These are phyloP conservation scores for Agaricus blazei DNA, from an alignment of 768 basidiomycete species.

Conservation along the genomic window DNA sequence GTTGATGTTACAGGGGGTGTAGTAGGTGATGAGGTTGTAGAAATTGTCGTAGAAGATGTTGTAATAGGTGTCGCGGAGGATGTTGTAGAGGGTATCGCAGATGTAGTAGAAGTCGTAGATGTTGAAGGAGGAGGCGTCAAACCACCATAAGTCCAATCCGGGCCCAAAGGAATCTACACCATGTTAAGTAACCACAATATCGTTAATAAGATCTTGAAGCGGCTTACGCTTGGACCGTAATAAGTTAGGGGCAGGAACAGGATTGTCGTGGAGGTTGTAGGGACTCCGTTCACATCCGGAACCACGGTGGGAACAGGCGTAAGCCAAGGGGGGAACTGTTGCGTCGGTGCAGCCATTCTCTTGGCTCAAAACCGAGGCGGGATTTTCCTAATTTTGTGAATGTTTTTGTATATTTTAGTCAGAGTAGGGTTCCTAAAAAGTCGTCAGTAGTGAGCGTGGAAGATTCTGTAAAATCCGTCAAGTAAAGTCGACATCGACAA, in stretches of 20 bases:
- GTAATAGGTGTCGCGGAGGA: slow-evolving; percentile 21
- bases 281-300: slow-evolving; percentile 47
- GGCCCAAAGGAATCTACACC: slow-evolving; percentile 66
- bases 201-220: neutral
- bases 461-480: slow-evolving; percentile 19
- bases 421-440: slow-evolving; percentile 17
- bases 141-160: slow-evolving; percentile 72
- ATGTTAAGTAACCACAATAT: neutral
- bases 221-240: slow-evolving; percentile 76
- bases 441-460: slow-evolving; percentile 45
- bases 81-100: slow-evolving; percentile 28
- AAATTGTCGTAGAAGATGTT: slow-evolving; percentile 19
- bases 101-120: slow-evolving; percentile 19
- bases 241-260: slow-evolving; percentile 72
- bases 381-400: neutral
- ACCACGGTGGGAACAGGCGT: slow-evolving; percentile 48
- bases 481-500: neutral
- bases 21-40: slow-evolving; percentile 23
- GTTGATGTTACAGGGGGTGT: slow-evolving; percentile 23
- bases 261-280: slow-evolving; percentile 51
- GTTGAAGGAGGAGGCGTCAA: slow-evolving; percentile 50
- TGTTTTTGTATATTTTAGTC: slow-evolving; percentile 14
- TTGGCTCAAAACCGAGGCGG: too few species aligned
- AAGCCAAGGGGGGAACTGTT: slow-evolving; percentile 71
- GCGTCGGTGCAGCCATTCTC: slow-evolving; percentile 56